Percentiles rank a stretch among this genome's conserved stretches.
These are phyloP conservation scores for Ceratocystiopsis minuta DNA, from an alignment of 2,329 filamentous ascomycete genomes.

Conservation along the genomic window DNA sequence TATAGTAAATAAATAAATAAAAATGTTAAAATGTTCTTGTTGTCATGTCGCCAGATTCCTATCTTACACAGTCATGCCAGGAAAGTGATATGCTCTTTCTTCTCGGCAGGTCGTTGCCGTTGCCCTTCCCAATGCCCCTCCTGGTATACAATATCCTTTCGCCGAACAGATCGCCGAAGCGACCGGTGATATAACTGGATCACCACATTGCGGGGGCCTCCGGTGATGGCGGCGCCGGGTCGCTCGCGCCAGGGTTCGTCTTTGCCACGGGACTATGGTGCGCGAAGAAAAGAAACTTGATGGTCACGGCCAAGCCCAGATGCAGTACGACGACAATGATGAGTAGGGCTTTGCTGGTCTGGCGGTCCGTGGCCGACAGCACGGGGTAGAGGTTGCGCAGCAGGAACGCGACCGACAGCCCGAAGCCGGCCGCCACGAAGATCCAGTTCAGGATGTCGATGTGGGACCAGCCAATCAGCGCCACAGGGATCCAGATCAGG, in stretches of 20 bases:
- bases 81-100: too few relatives aligned
- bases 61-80: too few relatives aligned
- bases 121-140: too few relatives aligned
- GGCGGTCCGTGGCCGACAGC: slow-evolving; percentile 76
- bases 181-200: neutral
- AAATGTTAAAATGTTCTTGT: too few relatives aligned
- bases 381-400: slow-evolving; percentile 80
- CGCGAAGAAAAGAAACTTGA: slow-evolving; percentile 95
- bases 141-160: too few relatives aligned
- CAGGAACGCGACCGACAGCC: slow-evolving; percentile 64
- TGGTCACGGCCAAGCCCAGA: slow-evolving; percentile 76
- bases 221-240: neutral
- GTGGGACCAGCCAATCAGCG: slow-evolving; percentile 77
- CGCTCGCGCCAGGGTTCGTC: neutral
- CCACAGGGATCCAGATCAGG: slow-evolving; percentile 91
- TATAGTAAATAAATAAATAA: too few relatives aligned
- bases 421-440: slow-evolving; percentile 78
- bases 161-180: neutral
- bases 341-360: slow-evolving; percentile 76
- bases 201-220: neutral
- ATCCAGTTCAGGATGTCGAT: slow-evolving; percentile 79
- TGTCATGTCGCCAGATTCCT: too few relatives aligned
- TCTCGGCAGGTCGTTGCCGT: too few relatives aligned
- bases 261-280: slow-evolving; percentile 40
- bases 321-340: slow-evolving; percentile 72